Percentiles rank a stretch among this genome's conserved stretches.
phyloP scores from a whole-genome alignment of 163 green algal species.

The Chloromonas sp. region DNA sequence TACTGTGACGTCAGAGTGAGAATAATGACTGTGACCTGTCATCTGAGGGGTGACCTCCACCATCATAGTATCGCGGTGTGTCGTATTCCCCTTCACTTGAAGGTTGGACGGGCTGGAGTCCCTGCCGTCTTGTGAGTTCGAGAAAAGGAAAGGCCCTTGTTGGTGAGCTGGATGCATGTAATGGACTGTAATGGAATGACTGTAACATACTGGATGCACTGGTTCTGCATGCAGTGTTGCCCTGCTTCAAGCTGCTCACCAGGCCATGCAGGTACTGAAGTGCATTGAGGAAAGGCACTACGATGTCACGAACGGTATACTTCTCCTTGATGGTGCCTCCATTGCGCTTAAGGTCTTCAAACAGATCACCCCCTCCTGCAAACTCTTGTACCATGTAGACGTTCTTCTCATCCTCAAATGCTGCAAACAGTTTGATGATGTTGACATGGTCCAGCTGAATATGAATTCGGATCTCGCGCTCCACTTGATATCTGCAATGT shows the following conservation, averaged over 20 bases:
- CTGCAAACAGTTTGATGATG: constrained; percentile 70
- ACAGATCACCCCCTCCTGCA: constrained; percentile 58
- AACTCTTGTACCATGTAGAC: constrained; percentile 66
- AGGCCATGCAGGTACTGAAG: constrained; percentile 57
- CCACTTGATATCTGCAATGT: constrained; percentile 44
- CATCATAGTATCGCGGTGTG: too few species aligned
- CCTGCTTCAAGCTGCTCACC: constrained; percentile 20
- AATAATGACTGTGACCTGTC: too few species aligned
- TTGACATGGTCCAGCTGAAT: constrained; percentile 56
- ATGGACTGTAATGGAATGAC: too few species aligned
- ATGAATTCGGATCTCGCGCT: constrained; percentile 75
- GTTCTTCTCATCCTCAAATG: constrained; percentile 68
- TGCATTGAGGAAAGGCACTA: constrained; percentile 51
- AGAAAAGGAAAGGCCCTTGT: too few species aligned
- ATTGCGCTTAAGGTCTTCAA: constrained; percentile 56
- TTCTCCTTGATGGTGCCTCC: constrained; percentile 48
- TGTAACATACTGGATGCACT: too few species aligned
- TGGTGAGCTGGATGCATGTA: too few species aligned
- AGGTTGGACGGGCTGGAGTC: too few species aligned
- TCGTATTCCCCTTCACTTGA: too few species aligned
- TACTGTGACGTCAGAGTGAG: too few species aligned
- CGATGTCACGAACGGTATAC: constrained; percentile 32
- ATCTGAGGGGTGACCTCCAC: too few species aligned
- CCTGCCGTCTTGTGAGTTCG: too few species aligned
- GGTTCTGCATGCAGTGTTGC: too few species aligned